phyloP scores from a whole-genome alignment of 805 yeast species.

The Kluyveromyces starmeri region DNA sequence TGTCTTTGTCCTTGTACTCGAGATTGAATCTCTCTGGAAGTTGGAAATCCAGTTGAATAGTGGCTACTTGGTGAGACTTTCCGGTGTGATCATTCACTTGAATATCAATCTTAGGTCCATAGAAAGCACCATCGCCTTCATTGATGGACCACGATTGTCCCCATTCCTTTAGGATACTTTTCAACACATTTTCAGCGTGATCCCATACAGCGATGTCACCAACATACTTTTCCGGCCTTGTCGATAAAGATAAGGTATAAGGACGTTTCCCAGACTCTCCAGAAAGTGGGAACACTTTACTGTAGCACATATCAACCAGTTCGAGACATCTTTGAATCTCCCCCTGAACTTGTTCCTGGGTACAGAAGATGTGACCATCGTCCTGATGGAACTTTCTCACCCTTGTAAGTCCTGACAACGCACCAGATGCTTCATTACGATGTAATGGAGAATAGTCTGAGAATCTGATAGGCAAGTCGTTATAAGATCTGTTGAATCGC shows the following conservation, averaged over 20 bases:
- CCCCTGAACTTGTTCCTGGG: conserved; percentile 57
- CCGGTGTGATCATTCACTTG: conserved; percentile 70
- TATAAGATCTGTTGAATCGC: conserved; percentile 67
- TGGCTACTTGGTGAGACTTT: conserved; percentile 88
- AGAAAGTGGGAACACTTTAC: conserved; percentile 39
- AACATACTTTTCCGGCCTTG: conserved; percentile 71
- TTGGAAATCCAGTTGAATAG: conserved; percentile 92
- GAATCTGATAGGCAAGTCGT: conserved; percentile 76
- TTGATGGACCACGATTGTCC: conserved; percentile 60
- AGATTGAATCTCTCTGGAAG: conserved; percentile 78
- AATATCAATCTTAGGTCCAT: conserved; percentile 94
- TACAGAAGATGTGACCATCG: conserved; percentile 95
- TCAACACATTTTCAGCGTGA: conserved; percentile 63
- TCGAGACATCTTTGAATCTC: conserved; percentile 70
- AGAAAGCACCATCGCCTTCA: conserved; percentile 93
- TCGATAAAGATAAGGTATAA: conserved; percentile 65
- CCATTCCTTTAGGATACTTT: conserved; percentile 44
- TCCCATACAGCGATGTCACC: conserved; percentile 79
- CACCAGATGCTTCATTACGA: conserved; percentile 92
- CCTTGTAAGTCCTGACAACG: conserved; percentile 83
- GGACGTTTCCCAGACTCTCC: conserved; percentile 26
- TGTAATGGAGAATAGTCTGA: conserved; percentile 90
- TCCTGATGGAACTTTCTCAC: conserved; percentile 96
- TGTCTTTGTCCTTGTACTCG: conserved; percentile 49
- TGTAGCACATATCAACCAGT: conserved; percentile 67